Evolutionary conservation across 2,329 filamentous ascomycete species (phyloP), one percentile per base, ranked within the genome.

Genomic region (Calonectria multiphialidica): DNA sequence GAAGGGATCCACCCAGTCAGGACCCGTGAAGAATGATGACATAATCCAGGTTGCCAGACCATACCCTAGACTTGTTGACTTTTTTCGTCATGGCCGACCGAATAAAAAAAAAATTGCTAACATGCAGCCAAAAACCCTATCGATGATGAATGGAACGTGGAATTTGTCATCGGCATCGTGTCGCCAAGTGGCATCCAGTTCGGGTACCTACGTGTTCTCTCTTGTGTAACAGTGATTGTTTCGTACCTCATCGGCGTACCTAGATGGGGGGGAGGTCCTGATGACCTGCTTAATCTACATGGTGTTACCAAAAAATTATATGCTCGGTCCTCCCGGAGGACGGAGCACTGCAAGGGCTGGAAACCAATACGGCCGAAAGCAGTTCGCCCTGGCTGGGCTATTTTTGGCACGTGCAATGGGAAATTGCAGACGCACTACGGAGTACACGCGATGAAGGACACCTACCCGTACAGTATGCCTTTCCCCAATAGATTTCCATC

Each of bases 1-100:
- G 47, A 33, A 59, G 63, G 37, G 45, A 44, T 64, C 75, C 42
- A 73, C 66, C 45, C 55, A 66, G 49, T 57, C 28, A 62, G 30
- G 25, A 16, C 9, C 6, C 16, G 5, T n/a, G 49, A 65, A 53
- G 28, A 33, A 49, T 40, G 50, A 59, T 72, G 71, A 72, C 55
- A 67, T 72, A 72, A 72, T 65, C 7, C 10, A 9, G 18, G 28
- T 59, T 15, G 63, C 44, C 62, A 59, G 61, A 16, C 37, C 23
- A 45, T 69, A 71, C 69, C 64, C 69, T 64, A 42, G 15, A 70
- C 28, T 50, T 21, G 35, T 50, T 50, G 6, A 8, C 21, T 37
- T 64, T 64, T 64, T 57, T 62, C 65, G 64, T 50, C 50, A 33
- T 67, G 49, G 21, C 64, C 33, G 45, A 61, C 44, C 13, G 13